Base-by-base conservation (phyloP, 768 basidiomycete genomes). In the Tylopilus sp. region DNA sequence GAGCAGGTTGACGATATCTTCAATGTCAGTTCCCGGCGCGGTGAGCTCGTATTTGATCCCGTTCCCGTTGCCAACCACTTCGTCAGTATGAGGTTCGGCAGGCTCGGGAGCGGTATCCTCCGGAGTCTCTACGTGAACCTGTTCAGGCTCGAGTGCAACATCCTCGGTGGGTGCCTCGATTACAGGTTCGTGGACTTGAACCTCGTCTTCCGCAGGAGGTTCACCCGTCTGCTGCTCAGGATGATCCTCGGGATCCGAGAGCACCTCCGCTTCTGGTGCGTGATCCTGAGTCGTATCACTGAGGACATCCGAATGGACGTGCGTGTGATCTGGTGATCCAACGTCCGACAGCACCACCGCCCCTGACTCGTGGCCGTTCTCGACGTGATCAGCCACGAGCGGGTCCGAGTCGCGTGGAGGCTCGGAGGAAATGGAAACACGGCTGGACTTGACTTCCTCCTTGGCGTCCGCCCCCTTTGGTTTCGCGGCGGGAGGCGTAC, bases 1-100 rank as follows among this genome's bases (percentile, higher is more conserved):
- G 13, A 89, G 80, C 59, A 87, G 74, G 60, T 77, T 82, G 55
- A 89, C 81, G 48, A 88, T 82, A 50, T 81, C 80, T 66, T 83
- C 87, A 28, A 85, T 72, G 28, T 85, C 81, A 49, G 72, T 66
- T 16, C 65, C 75, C 14, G 45, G 28, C 19, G 45, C n/a, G 26
- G 22, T 5, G 14, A 22, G 33, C 28, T 49, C 61, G 13, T 40
- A 42, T 29, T 52, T 49, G 25, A 46, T 12, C 44, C 22, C 24
- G 21, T 59, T 38, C 45, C 57, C 58, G 11, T 61, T 63, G 36
- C 36, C 42, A 17, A 44, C 21, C 13, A 59, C 45, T 44, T 50
- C 48, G 28, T 28, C 26, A 31, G 42, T 26, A 51, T 50, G 55
- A 6, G 53, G 36, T 12, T 63, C 68, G 30, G 44, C 13, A 17